Evolutionary conservation across 306 rosid species (phyloP).

Genomic region (Cucurbita argyrosperma): DNA sequence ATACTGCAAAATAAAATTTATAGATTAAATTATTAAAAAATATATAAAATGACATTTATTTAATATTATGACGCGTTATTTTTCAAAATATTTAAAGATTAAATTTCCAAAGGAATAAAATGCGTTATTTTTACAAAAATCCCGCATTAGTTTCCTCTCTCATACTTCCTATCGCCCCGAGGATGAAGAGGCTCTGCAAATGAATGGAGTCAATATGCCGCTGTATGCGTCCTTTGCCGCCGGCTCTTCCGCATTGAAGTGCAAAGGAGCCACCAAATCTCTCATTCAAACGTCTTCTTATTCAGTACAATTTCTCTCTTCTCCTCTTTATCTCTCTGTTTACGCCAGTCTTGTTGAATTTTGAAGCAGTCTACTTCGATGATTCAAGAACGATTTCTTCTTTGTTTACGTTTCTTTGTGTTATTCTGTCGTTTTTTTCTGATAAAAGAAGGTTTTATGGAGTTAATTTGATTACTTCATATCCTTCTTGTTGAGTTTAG

Average conservation of each 20-base stretch:
- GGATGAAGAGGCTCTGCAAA: slow-evolving; percentile 14
- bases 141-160: background rate
- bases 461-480: background rate
- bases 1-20: no score
- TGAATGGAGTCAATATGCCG: slow-evolving; percentile 25
- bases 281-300: slow-evolving; percentile 41
- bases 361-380: background rate
- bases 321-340: background rate
- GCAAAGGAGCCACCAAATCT: slow-evolving; percentile 35
- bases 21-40: no score
- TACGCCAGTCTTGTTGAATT: background rate
- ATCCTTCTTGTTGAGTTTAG: background rate
- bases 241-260: slow-evolving; percentile 30
- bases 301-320: slow-evolving; percentile 21
- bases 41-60: no score
- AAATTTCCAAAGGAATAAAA: background rate
- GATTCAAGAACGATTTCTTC: background rate
- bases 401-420: background rate
- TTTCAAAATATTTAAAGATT: background rate
- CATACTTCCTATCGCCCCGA: slow-evolving; percentile 8
- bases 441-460: no score
- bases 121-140: background rate
- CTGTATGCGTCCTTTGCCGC: slow-evolving; percentile 37
- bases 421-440: background rate
- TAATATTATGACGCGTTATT: background rate